phyloP scores from a whole-genome alignment of 2,329 filamentous ascomycete species.

The Fusarium pseudocircinatum region DNA sequence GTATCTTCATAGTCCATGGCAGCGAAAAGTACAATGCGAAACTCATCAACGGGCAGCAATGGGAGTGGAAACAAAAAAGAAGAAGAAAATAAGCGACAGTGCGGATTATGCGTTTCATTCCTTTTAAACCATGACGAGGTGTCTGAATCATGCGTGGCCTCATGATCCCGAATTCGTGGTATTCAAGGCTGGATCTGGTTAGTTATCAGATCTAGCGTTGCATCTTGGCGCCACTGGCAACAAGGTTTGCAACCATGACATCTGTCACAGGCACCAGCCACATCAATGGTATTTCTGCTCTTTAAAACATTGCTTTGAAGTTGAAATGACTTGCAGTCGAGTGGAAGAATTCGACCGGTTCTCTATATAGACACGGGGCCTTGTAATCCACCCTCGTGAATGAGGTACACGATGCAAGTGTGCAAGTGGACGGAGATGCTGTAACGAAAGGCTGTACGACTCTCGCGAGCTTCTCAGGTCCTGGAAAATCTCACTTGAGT shows the following conservation, averaged over 20 bases:
- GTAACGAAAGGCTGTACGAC: rapidly evolving
- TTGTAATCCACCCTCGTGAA: rapidly evolving
- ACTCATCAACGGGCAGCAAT: no score
- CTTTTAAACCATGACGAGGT: neutral
- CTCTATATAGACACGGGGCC: neutral
- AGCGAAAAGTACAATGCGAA: neutral
- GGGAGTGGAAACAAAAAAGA: neutral
- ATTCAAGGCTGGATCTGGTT: neutral
- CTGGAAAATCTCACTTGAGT: rapidly evolving
- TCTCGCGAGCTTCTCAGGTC: rapidly evolving
- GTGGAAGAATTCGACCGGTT: rapidly evolving
- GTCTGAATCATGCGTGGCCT: conserved; percentile 6
- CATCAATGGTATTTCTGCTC: rapidly evolving
- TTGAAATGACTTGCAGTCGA: rapidly evolving
- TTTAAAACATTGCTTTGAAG: no score
- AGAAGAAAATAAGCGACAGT: neutral
- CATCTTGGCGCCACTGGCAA: conserved; percentile 10
- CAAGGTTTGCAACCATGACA: neutral
- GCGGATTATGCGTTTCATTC: neutral
- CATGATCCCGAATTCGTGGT: neutral
- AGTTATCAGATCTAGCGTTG: neutral
- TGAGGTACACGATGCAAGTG: neutral
- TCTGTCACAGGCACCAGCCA: neutral
- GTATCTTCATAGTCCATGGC: neutral
- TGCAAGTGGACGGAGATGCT: rapidly evolving